Conservation (phyloP, 1,284 basidiomycete genomes). For the Kalmanozyma brasiliensis region DNA sequence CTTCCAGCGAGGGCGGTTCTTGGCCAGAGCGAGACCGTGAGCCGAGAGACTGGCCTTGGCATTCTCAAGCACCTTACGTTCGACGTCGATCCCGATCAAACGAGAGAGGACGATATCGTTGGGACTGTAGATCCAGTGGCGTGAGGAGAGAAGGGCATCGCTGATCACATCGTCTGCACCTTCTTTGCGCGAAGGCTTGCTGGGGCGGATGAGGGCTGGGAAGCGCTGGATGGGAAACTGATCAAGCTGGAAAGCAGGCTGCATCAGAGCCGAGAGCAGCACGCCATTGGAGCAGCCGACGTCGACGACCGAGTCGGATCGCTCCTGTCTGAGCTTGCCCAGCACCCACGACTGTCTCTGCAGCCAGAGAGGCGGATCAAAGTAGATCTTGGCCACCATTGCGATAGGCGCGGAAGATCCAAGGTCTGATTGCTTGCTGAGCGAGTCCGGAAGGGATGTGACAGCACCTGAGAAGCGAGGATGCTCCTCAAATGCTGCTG, state of each 20-base stretch:
- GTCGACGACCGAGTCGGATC: constrained; percentile 49
- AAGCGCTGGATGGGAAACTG: constrained; percentile 50
- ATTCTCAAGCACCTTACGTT: constrained; percentile 46
- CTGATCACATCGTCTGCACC: constrained; percentile 9
- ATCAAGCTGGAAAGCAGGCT: constrained; percentile 51
- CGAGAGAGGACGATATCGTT: constrained; percentile 45
- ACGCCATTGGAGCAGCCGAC: constrained; percentile 50
- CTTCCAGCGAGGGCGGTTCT: constrained; percentile 46
- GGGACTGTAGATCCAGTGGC: constrained; percentile 50
- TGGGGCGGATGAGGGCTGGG: constrained; percentile 31
- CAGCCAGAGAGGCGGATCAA: constrained; percentile 51
- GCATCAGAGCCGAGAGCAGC: constrained; percentile 48
- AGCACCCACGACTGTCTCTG: constrained; percentile 52
- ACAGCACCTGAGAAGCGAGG: no score
- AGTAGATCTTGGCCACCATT: constrained; percentile 47
- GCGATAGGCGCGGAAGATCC: neutral
- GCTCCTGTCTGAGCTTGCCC: constrained; percentile 35
- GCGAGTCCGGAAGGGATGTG: neutral
- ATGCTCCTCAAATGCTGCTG: neutral
- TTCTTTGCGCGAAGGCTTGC: neutral
- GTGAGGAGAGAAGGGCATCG: constrained; percentile 26
- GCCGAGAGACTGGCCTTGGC: constrained; percentile 45
- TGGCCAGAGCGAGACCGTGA: constrained; percentile 44
- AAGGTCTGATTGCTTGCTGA: neutral
- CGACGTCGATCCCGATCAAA: constrained; percentile 51